Percentiles rank a stretch among this genome's conserved stretches.
Conservation (phyloP, 1,139 yeast species). For the Geotrichum histeridarum region DNA sequence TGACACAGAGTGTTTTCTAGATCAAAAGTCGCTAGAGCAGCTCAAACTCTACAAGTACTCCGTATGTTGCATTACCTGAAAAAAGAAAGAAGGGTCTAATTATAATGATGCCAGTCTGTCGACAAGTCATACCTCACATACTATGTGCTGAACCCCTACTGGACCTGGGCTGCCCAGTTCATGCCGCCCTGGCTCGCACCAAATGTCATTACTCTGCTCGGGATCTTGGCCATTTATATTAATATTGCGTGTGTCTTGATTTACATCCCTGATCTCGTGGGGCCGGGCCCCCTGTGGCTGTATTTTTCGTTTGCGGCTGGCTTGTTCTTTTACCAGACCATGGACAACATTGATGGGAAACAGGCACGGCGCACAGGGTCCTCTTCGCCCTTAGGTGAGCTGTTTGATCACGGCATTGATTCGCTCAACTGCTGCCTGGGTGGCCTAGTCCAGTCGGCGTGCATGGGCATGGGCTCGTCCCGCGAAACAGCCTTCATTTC, state of each 20-base stretch:
- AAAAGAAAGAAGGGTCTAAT: constrained; percentile 18
- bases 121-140: constrained; percentile 65
- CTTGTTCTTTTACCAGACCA: constrained; percentile 71
- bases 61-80: background rate
- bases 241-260: constrained; percentile 53
- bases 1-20: constrained; percentile 20
- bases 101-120: constrained; percentile 42
- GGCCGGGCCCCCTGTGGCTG: constrained; percentile 60
- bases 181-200: constrained; percentile 78
- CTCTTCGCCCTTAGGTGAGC: constrained; percentile 73
- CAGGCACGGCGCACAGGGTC: constrained; percentile 77
- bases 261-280: constrained; percentile 53
- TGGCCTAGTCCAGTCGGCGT: constrained; percentile 39
- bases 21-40: constrained; percentile 26
- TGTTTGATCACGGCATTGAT: constrained; percentile 77
- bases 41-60: constrained; percentile 28
- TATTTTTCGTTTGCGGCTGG: constrained; percentile 65
- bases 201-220: constrained; percentile 64
- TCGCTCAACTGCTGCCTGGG: constrained; percentile 56
- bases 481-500: constrained; percentile 47
- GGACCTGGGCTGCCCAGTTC: constrained; percentile 60
- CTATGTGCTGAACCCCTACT: constrained; percentile 62
- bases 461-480: constrained; percentile 42
- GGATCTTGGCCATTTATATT: constrained; percentile 53
- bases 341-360: constrained; percentile 80